Conservation (phyloP, 1,284 basidiomycete genomes). For the Leccinum pachyderme region DNA sequence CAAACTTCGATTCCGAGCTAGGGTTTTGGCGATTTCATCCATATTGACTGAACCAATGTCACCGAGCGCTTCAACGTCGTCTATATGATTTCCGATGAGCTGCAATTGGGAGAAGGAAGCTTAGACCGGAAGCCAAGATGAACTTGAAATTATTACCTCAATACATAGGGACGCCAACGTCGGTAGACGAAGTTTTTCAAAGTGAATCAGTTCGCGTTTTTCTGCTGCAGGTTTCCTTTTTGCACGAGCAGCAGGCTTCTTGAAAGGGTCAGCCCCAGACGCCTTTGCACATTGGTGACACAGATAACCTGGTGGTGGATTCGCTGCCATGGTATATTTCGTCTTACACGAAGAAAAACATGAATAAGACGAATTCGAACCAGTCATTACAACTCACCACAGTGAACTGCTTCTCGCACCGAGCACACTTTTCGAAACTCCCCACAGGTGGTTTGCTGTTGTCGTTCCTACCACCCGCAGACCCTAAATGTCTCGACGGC, state of each 20-base stretch:
- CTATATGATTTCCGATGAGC: conserved; percentile 84
- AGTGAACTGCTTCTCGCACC: conserved; percentile 84
- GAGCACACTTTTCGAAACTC: conserved; percentile 78
- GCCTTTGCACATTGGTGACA: conserved; percentile 80
- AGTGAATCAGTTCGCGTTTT: conserved; percentile 62
- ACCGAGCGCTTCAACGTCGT: conserved; percentile 88
- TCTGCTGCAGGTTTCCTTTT: conserved; percentile 63
- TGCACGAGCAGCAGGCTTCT: conserved; percentile 60
- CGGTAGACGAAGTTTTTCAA: conserved; percentile 70
- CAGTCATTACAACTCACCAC: conserved; percentile 53
- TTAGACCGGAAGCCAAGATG: background rate
- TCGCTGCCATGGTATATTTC: conserved; percentile 76
- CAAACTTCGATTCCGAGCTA: conserved; percentile 86
- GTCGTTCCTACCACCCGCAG: conserved; percentile 37
- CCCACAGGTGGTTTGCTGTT: conserved; percentile 69
- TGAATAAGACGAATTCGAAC: conserved; percentile 1
- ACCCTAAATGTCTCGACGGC: conserved; percentile 46
- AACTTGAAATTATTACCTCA: conserved; percentile 44
- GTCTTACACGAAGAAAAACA: conserved; percentile 52
- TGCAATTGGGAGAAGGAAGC: conserved; percentile 30
- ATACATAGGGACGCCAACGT: conserved; percentile 79
- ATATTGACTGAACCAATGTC: conserved; percentile 82
- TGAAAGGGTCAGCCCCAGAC: conserved; percentile 78
- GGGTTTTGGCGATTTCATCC: conserved; percentile 80
- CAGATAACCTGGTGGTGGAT: conserved; percentile 69